Percentiles rank a stretch among this genome's conserved stretches.
These are phyloP conservation scores for Carex cristatella DNA, from an alignment of 176 grass and related monocot genomes.

Conservation along the genomic window DNA sequence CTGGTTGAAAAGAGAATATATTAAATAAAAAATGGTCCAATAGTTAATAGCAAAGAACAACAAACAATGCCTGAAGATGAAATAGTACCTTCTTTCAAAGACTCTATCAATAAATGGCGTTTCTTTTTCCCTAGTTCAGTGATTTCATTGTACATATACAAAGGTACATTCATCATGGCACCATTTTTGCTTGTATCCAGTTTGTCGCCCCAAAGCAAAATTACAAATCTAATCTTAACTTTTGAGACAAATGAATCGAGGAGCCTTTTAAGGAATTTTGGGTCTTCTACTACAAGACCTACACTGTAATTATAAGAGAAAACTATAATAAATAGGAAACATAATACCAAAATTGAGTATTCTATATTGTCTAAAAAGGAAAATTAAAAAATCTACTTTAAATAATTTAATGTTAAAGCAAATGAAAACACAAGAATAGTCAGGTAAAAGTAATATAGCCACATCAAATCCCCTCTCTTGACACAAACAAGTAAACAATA, in stretches of 20 bases:
- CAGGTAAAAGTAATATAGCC: not conserved
- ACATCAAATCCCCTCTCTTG: not conserved
- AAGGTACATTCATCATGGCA: slow-evolving; percentile 47
- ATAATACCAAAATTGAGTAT: slow-evolving; percentile 27
- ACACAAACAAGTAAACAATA: not conserved
- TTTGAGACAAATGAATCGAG: slow-evolving; percentile 63
- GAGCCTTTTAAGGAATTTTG: slow-evolving; percentile 90
- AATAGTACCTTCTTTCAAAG: slow-evolving; percentile 55
- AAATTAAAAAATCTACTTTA: not conserved
- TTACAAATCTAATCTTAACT: slow-evolving; percentile 64
- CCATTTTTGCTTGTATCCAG: slow-evolving; percentile 40
- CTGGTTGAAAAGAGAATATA: slow-evolving; percentile 23
- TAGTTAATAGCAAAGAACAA: not conserved
- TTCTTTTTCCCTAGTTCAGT: slow-evolving; percentile 53
- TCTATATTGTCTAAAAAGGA: too few relatives aligned
- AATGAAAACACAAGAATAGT: not conserved
- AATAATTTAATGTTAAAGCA: not conserved
- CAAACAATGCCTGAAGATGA: not conserved
- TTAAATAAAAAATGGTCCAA: not conserved
- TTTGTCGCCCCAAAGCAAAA: slow-evolving; percentile 92
- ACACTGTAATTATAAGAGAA: slow-evolving; percentile 44
- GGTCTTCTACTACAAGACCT: slow-evolving; percentile 86
- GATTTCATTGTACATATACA: slow-evolving; percentile 80
- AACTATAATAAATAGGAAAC: not conserved
- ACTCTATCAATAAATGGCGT: slow-evolving; percentile 33